phyloP scores from a whole-genome alignment of 83 land plant genomes.

The Picea abies region DNA sequence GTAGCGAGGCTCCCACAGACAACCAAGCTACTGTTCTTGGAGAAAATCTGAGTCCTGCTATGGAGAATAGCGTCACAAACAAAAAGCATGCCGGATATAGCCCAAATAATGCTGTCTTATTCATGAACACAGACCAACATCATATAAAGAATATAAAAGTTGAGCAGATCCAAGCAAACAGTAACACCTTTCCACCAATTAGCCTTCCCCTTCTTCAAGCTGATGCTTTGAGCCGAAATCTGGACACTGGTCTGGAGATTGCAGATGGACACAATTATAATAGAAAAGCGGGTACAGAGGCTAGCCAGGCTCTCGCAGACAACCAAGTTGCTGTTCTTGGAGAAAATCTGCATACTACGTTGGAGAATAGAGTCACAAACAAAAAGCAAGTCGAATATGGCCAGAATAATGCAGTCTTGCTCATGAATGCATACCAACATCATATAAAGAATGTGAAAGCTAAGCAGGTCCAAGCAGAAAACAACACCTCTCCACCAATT shows the following conservation, averaged over 20 bases:
- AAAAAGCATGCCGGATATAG: not conserved
- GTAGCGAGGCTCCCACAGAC: too few species aligned
- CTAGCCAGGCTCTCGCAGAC: not conserved
- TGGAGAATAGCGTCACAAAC: not conserved
- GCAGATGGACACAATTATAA: not conserved
- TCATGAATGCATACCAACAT: not conserved
- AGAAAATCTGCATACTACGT: not conserved
- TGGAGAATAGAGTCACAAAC: not conserved
- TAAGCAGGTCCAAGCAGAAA: conserved; percentile 10
- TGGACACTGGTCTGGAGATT: not conserved
- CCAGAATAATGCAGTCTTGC: not conserved
- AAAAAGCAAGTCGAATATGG: not conserved
- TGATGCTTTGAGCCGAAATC: not conserved
- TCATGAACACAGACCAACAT: not conserved
- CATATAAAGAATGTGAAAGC: not conserved
- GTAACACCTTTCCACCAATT: not conserved
- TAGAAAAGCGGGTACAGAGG: not conserved
- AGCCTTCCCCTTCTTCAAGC: not conserved
- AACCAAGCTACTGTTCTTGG: too few species aligned
- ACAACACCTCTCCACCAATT: not conserved
- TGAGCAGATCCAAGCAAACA: conserved; percentile 2
- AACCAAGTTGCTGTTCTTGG: not conserved
- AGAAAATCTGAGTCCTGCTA: too few species aligned
- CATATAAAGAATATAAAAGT: not conserved
- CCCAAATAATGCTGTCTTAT: not conserved